phyloP scores from a whole-genome alignment of 148 eudicot species.

The Fagopyrum tataricum region DNA sequence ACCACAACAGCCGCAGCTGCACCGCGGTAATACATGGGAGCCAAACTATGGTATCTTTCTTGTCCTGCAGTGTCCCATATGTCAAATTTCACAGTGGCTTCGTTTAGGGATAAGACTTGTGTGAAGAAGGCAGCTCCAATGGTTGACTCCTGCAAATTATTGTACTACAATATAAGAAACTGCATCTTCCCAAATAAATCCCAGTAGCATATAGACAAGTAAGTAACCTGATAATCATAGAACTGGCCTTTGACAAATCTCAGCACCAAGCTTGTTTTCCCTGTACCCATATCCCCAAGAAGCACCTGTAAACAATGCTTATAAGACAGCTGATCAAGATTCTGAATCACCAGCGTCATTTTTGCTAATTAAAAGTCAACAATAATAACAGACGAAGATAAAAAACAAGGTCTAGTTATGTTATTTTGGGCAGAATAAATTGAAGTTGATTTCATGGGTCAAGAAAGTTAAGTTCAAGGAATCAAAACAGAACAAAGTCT shows the following conservation, averaged over 20 bases:
- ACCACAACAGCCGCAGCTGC: constrained; percentile 75
- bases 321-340: constrained; percentile 6
- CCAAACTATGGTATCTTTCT: constrained; percentile 71
- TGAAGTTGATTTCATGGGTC: not conserved
- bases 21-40: constrained; percentile 86
- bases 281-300: constrained; percentile 77
- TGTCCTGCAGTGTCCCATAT: constrained; percentile 91
- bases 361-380: not conserved
- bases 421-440: not conserved
- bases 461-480: not conserved
- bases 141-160: constrained; percentile 49
- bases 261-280: constrained; percentile 68
- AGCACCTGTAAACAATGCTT: constrained; percentile 36
- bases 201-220: not conserved
- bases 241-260: constrained; percentile 85
- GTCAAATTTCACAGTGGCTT: constrained; percentile 59
- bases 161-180: not conserved
- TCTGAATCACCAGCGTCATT: not conserved
- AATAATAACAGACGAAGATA: not conserved
- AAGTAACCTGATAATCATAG: constrained; percentile 44
- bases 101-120: constrained; percentile 49
- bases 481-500: not conserved
- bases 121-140: constrained; percentile 91
- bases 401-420: not conserved
- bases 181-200: not conserved